phyloP scores from a whole-genome alignment of 805 yeast species.

The Teunomyces gatunensis region DNA sequence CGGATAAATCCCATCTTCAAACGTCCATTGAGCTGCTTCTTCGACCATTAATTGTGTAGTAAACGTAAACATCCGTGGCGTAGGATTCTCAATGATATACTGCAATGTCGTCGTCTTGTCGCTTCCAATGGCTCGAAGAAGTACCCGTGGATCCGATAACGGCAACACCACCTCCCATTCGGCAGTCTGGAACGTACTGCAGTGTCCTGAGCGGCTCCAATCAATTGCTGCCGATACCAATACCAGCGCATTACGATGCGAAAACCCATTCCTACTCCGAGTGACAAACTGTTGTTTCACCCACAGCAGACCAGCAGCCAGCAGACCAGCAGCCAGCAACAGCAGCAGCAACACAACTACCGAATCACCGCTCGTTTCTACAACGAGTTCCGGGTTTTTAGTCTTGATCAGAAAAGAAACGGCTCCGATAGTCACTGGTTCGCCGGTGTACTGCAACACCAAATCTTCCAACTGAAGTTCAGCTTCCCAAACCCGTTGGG shows the following conservation, averaged over 20 bases:
- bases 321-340: background rate
- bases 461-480: slow-evolving; percentile 5
- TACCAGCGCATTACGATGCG: slow-evolving; percentile 36
- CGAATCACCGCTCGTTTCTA: slow-evolving; percentile 13
- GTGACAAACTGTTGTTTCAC: slow-evolving; percentile 29
- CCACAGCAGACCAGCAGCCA: background rate
- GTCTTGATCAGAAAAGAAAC: slow-evolving; percentile 21
- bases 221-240: slow-evolving; percentile 20
- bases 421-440: slow-evolving; percentile 15
- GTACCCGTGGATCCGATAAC: slow-evolving; percentile 65
- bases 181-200: slow-evolving; percentile 30
- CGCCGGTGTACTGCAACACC: background rate
- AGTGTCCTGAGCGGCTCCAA: slow-evolving; percentile 30
- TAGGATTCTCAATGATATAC: slow-evolving; percentile 71
- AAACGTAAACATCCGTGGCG: slow-evolving; percentile 65
- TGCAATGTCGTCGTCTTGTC: slow-evolving; percentile 25
- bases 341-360: background rate
- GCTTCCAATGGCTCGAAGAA: slow-evolving; percentile 36
- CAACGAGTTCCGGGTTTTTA: slow-evolving; percentile 24
- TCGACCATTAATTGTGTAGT: slow-evolving; percentile 42
- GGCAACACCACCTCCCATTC: slow-evolving; percentile 58
- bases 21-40: slow-evolving; percentile 21
- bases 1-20: slow-evolving; percentile 25
- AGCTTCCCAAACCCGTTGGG: slow-evolving; percentile 30
- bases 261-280: slow-evolving; percentile 34